These are phyloP conservation scores for Globisporangium orthogonon DNA, from an alignment of 352 stramenopile species.

Conservation along the genomic window DNA sequence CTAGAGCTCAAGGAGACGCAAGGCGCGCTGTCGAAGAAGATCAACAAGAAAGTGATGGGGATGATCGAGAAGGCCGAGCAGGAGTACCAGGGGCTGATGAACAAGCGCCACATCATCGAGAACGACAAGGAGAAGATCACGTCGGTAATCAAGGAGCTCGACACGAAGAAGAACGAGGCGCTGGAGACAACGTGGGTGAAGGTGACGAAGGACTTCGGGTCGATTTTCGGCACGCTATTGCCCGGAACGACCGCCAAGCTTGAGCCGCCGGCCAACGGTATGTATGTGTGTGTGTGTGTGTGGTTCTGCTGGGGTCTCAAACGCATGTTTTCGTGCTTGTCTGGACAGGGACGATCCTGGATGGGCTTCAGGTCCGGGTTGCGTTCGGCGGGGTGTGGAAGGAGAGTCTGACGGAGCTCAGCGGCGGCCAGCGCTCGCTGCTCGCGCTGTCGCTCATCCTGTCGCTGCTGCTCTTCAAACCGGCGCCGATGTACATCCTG, in stretches of 20 bases:
- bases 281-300: background rate
- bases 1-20: conserved; percentile 92
- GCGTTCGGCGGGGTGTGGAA: conserved; percentile 99
- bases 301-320: background rate
- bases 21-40: conserved; percentile 93
- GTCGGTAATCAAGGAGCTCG: conserved; percentile 98
- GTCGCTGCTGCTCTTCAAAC: conserved; percentile 98
- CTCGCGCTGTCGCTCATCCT: conserved; percentile 98
- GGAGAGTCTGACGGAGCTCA: conserved; percentile 98
- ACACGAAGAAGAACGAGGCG: conserved; percentile 98
- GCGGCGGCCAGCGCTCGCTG: conserved; percentile 98
- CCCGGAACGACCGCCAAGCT: conserved; percentile 97
- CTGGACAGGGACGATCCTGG: conserved; percentile 67
- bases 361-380: conserved; percentile 98
- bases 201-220: conserved; percentile 99
- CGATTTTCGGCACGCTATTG: conserved; percentile 98
- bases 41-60: conserved; percentile 99
- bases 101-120: conserved; percentile 98
- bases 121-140: conserved; percentile 99
- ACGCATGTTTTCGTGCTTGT: background rate
- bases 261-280: conserved; percentile 92
- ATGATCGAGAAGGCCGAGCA: conserved; percentile 99
- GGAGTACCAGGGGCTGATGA: conserved; percentile 97
- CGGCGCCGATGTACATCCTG: conserved; percentile 99
- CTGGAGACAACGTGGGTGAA: conserved; percentile 97